These are phyloP conservation scores for Sarocladiaceae sp. DNA, from an alignment of 2,329 filamentous ascomycete species.

Conservation along the genomic window DNA sequence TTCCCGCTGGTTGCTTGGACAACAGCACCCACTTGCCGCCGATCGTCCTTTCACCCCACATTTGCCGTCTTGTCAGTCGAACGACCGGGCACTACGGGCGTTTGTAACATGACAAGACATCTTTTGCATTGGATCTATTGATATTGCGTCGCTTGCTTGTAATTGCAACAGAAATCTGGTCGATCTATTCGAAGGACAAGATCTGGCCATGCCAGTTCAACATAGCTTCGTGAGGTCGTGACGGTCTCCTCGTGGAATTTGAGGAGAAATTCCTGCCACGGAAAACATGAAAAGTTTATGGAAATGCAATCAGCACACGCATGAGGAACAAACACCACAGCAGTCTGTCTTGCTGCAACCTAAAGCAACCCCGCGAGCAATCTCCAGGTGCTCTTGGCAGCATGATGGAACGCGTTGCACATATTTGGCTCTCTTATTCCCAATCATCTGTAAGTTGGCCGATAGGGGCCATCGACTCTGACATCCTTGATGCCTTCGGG, in stretches of 20 bases:
- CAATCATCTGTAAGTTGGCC: conserved; percentile 3
- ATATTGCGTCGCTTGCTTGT: too few species aligned
- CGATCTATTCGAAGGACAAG: not conserved
- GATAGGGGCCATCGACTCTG: conserved; percentile 45
- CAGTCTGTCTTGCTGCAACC: not conserved
- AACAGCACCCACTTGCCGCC: not conserved
- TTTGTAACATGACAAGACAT: too few species aligned
- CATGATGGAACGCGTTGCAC: not conserved
- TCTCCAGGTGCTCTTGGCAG: too few species aligned
- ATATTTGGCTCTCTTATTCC: not conserved
- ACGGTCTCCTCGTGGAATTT: not conserved
- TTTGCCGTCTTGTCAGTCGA: not conserved
- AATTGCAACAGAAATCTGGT: not conserved
- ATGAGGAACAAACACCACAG: not conserved
- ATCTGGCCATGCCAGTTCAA: not conserved
- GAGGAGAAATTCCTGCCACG: too few species aligned
- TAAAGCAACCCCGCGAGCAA: too few species aligned
- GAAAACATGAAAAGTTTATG: too few species aligned
- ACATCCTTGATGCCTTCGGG: conserved; percentile 53
- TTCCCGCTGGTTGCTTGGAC: not conserved
- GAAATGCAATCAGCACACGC: too few species aligned
- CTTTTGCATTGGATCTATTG: too few species aligned
- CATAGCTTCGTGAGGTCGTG: not conserved
- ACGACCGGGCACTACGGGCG: too few species aligned
- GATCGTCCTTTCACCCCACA: not conserved